Evolutionary conservation across 768 basidiomycete species (phyloP).

Genomic region (Paxillus rubicundulus): DNA sequence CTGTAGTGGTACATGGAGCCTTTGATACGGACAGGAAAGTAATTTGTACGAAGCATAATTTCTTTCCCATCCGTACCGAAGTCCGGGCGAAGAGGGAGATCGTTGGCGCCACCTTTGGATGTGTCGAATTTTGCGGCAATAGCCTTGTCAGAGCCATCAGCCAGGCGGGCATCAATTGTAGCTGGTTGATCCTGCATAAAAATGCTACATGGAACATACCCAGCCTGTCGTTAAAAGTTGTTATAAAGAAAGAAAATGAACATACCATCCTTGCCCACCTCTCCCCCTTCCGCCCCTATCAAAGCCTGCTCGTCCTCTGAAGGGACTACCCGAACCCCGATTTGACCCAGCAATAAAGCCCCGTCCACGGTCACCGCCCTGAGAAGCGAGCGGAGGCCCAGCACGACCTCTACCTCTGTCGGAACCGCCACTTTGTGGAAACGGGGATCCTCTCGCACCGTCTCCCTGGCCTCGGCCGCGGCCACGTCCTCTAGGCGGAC

Average conservation of each 20-base stretch:
- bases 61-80: slow-evolving; percentile 40
- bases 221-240: background rate
- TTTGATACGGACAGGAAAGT: slow-evolving; percentile 43
- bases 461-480: slow-evolving; percentile 1
- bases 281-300: slow-evolving; percentile 11
- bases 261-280: slow-evolving; percentile 15
- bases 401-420: slow-evolving; percentile 26
- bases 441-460: background rate
- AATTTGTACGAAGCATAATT: slow-evolving; percentile 47
- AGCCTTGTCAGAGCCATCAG: slow-evolving; percentile 38
- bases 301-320: slow-evolving; percentile 25
- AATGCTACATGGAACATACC: slow-evolving; percentile 2
- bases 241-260: slow-evolving; percentile 6
- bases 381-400: background rate
- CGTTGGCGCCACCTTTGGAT: slow-evolving; percentile 16
- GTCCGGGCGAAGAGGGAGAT: slow-evolving; percentile 44
- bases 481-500: slow-evolving; percentile 22
- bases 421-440: slow-evolving; percentile 7
- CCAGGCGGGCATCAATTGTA: slow-evolving; percentile 54
- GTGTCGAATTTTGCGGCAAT: slow-evolving; percentile 32
- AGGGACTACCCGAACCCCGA: slow-evolving; percentile 9
- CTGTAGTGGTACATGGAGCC: slow-evolving; percentile 42
- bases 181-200: slow-evolving; percentile 38
- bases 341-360: slow-evolving; percentile 25
- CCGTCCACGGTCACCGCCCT: slow-evolving; percentile 16